phyloP scores from a whole-genome alignment of 768 basidiomycete genomes.

The Russula dissimulans region DNA sequence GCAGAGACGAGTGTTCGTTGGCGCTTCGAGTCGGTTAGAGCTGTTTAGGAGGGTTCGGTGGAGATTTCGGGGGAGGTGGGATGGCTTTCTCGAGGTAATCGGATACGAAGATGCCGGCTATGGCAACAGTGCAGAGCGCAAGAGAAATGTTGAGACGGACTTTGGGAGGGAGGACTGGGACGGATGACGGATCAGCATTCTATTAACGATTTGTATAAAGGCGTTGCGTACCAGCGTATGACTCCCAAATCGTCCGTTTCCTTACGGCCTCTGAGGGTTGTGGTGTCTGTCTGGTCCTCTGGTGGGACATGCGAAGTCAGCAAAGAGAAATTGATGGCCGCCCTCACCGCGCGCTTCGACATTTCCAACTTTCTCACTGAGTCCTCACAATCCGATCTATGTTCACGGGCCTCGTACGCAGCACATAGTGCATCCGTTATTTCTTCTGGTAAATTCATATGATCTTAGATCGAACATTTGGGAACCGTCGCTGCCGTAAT shows the following conservation, averaged over 20 bases:
- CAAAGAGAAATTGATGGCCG: neutral
- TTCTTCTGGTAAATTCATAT: slow-evolving; percentile 1
- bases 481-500: slow-evolving; percentile 61
- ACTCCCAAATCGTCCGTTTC: slow-evolving; percentile 32
- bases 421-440: neutral
- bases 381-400: slow-evolving; percentile 38
- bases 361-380: neutral
- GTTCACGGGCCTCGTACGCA: slow-evolving; percentile 73
- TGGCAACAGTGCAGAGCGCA: slow-evolving; percentile 26
- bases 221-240: slow-evolving; percentile 33
- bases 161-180: slow-evolving; percentile 27
- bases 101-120: slow-evolving; percentile 25
- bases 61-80: slow-evolving; percentile 17
- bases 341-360: neutral
- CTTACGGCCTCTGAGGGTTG: slow-evolving; percentile 16
- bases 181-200: slow-evolving; percentile 11
- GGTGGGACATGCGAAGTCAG: neutral
- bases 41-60: neutral
- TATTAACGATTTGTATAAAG: neutral
- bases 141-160: slow-evolving; percentile 28
- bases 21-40: neutral
- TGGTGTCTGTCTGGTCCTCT: neutral
- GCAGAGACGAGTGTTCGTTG: neutral
- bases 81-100: slow-evolving; percentile 25
- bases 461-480: slow-evolving; percentile 78